Conservation (phyloP, 805 yeast species). For the Nakazawaea ambrosiae region DNA sequence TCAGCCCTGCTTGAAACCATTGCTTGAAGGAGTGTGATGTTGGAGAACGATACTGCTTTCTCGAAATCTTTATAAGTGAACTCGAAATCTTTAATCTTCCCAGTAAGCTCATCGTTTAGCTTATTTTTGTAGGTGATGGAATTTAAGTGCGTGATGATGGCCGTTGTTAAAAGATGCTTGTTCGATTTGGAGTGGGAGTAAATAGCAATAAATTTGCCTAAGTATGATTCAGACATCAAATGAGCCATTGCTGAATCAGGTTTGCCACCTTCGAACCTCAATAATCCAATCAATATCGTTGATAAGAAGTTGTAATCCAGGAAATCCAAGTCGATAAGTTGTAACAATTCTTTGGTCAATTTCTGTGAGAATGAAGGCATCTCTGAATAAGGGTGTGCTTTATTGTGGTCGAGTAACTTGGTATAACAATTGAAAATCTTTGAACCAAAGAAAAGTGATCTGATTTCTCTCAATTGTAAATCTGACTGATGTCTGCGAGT, state of each 20-base stretch:
- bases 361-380: not conserved
- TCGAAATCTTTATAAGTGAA: no score
- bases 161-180: no score
- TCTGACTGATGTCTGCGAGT: not conserved
- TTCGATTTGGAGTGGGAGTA: no score
- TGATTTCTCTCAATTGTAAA: conserved; percentile 4
- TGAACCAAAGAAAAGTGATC: conserved; percentile 9
- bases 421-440: conserved; percentile 4
- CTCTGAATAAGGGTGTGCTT: not conserved
- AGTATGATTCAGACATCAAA: no score
- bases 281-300: not conserved
- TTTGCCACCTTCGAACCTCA: conserved; percentile 3
- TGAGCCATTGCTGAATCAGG: no score
- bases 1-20: not conserved
- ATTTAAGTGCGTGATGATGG: no score
- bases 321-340: not conserved
- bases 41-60: no score
- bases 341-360: not conserved
- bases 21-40: not conserved
- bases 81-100: no score
- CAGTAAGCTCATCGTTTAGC: no score
- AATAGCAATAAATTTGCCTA: no score
- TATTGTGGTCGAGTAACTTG: not conserved
- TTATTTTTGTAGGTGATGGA: no score
- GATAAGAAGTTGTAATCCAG: not conserved